Evolutionary conservation across 805 yeast genomes (phyloP).

Genomic region (Kluyveromyces dobzhanskii): DNA sequence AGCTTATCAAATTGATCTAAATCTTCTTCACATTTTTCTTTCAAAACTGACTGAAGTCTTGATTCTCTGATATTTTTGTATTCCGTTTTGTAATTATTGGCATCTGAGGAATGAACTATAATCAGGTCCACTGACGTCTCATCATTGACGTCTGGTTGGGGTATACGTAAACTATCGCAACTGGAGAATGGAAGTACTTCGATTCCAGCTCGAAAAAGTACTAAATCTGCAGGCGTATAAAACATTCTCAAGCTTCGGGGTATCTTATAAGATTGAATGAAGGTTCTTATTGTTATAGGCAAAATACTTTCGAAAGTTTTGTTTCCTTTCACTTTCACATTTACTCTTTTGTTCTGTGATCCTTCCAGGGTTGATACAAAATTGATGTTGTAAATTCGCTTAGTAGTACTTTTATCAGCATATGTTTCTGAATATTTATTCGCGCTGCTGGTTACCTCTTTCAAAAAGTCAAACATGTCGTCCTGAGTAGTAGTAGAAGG

Average conservation of each 20-base stretch:
- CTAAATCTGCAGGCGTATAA: constrained; percentile 16
- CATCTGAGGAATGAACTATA: constrained; percentile 9
- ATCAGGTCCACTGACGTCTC: constrained; percentile 11
- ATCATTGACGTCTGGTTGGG: constrained; percentile 6
- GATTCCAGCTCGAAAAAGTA: constrained; percentile 20
- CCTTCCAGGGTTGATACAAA: constrained; percentile 26
- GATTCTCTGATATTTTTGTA: constrained; percentile 11
- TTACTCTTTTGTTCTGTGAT: constrained; percentile 17
- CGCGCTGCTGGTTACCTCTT: neutral
- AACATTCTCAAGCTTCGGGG: constrained; percentile 10
- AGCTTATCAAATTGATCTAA: neutral
- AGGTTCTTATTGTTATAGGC: constrained; percentile 21
- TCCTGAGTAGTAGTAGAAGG: constrained; percentile 1
- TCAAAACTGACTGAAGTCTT: constrained; percentile 5
- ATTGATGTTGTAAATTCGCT: constrained; percentile 19
- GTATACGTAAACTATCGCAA: constrained; percentile 23
- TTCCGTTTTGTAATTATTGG: constrained; percentile 13
- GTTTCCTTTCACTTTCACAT: constrained; percentile 24
- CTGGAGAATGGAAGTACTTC: constrained; percentile 26
- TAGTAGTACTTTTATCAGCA: neutral
- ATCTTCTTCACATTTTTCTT: constrained; percentile 2
- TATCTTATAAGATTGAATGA: constrained; percentile 16
- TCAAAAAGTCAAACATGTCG: neutral
- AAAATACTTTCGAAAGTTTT: constrained; percentile 20
- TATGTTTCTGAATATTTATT: neutral